Percentiles rank a stretch among this genome's conserved stretches.
These are phyloP conservation scores for Blepharisma japonicum DNA, from an alignment of 73 alveolate species.

Conservation along the genomic window DNA sequence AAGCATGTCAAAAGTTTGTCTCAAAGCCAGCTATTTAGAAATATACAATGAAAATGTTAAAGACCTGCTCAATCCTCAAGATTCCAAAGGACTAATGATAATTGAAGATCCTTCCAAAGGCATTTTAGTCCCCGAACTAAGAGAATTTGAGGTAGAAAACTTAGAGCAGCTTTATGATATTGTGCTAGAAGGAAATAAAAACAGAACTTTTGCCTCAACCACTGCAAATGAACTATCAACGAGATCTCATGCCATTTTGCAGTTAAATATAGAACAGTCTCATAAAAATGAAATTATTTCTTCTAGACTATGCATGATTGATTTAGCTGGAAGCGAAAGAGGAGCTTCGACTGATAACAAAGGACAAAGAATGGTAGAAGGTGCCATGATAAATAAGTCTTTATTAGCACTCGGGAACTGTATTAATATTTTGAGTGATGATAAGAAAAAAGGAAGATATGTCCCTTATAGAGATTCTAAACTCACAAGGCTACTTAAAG, in stretches of 20 bases:
- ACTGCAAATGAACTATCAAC: slow-evolving; percentile 66
- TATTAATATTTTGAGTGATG: slow-evolving; percentile 79
- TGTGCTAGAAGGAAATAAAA: slow-evolving; percentile 50
- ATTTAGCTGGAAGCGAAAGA: slow-evolving; percentile 92
- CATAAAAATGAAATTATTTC: slow-evolving; percentile 52
- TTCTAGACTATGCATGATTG: slow-evolving; percentile 72
- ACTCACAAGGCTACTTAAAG: slow-evolving; percentile 83
- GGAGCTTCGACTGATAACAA: slow-evolving; percentile 74
- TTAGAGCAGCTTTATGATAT: slow-evolving; percentile 12
- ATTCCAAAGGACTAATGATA: slow-evolving; percentile 59
- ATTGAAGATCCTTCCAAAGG: slow-evolving; percentile 74
- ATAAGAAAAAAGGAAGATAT: slow-evolving; percentile 69
- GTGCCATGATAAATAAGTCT: slow-evolving; percentile 86
- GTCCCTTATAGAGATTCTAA: slow-evolving; percentile 87
- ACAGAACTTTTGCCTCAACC: slow-evolving; percentile 75
- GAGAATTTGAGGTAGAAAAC: slow-evolving; percentile 1
- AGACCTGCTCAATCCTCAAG: slow-evolving; percentile 49
- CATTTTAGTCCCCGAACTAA: slow-evolving; percentile 45
- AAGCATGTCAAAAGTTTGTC: slow-evolving; percentile 12
- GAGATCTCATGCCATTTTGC: slow-evolving; percentile 75
- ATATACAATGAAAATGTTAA: slow-evolving; percentile 50
- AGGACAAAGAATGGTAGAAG: slow-evolving; percentile 89
- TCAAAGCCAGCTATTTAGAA: slow-evolving; percentile 63
- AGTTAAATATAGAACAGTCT: slow-evolving; percentile 52
- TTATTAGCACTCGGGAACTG: slow-evolving; percentile 81